A percentile compares a stretch with the other conserved stretches of the same genome.
Conservation (phyloP, 2,329 filamentous ascomycete genomes). For the Aspergillus piperis region DNA sequence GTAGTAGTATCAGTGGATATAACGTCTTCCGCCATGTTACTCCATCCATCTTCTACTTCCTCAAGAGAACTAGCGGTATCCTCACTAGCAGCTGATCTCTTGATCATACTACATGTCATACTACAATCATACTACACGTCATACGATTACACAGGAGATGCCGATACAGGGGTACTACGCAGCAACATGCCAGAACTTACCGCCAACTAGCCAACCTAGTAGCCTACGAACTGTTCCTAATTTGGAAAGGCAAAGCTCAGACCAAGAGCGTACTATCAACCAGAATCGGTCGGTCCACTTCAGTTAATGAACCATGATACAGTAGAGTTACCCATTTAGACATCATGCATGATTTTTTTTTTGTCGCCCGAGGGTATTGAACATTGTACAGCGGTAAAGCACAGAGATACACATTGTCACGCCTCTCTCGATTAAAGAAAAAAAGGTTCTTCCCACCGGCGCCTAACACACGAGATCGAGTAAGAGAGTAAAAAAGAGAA, state of each 20-base stretch:
- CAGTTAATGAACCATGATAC: slow-evolving; percentile 8
- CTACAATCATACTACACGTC: too few species aligned
- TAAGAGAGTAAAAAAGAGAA: too few species aligned
- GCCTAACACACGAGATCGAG: slow-evolving; percentile 18
- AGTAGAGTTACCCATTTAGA: slow-evolving; percentile 19
- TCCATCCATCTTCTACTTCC: not conserved
- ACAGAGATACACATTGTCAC: slow-evolving; percentile 25
- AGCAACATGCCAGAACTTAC: too few species aligned
- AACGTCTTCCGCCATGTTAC: not conserved
- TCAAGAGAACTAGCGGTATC: not conserved
- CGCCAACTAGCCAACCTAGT: too few species aligned
- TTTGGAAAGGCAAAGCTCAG: too few species aligned
- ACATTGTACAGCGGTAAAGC: slow-evolving; percentile 37
- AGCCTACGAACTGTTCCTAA: too few species aligned
- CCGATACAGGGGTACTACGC: too few species aligned
- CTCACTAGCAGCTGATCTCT: too few species aligned
- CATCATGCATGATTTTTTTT: slow-evolving; percentile 28
- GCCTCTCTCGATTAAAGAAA: slow-evolving; percentile 19
- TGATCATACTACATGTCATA: not conserved
- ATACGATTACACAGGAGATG: too few species aligned
- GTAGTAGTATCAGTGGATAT: not conserved
- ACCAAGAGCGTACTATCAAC: too few species aligned
- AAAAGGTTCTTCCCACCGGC: slow-evolving; percentile 24
- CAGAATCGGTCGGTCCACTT: too few species aligned
- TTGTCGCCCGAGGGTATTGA: slow-evolving; percentile 38